Evolutionary conservation across 2,329 filamentous ascomycete genomes (phyloP).

Genomic region (Penicillium hesseltinei): DNA sequence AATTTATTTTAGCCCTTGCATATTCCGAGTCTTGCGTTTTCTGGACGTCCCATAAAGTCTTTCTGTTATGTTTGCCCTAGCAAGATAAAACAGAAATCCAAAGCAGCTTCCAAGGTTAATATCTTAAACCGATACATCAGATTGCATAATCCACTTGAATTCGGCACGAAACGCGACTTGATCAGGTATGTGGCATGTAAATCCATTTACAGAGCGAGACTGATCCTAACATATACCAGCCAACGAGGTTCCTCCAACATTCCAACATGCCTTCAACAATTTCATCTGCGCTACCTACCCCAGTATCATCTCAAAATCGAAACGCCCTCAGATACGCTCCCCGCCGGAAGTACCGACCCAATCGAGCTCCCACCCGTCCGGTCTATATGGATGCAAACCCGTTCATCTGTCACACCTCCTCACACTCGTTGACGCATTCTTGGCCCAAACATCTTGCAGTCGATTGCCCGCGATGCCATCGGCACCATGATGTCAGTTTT

Average conservation of each 20-base stretch:
- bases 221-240: neutral
- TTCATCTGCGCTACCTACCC: neutral
- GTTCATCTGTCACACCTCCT: slow-evolving; percentile 17
- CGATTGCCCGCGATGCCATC: slow-evolving; percentile 20
- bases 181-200: neutral
- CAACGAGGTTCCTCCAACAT: neutral
- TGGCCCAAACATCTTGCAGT: slow-evolving; percentile 17
- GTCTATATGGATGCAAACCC: slow-evolving; percentile 24
- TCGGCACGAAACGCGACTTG: neutral
- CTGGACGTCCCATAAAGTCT: neutral
- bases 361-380: slow-evolving; percentile 8
- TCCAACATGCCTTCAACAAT: neutral
- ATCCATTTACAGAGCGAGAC: neutral
- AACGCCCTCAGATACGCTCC: slow-evolving; percentile 3
- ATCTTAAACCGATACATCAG: neutral
- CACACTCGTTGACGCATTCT: slow-evolving; percentile 26
- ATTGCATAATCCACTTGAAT: neutral
- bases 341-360: slow-evolving; percentile 9
- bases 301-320: neutral
- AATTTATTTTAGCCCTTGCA: slow-evolving; percentile 1
- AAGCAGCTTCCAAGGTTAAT: neutral
- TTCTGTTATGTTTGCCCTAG: neutral
- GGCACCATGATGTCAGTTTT: slow-evolving; percentile 1
- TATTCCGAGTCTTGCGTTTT: neutral
- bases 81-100: neutral